Evolutionary conservation across 2,329 filamentous ascomycete species (phyloP).

Genomic region (Periconia digitata): DNA sequence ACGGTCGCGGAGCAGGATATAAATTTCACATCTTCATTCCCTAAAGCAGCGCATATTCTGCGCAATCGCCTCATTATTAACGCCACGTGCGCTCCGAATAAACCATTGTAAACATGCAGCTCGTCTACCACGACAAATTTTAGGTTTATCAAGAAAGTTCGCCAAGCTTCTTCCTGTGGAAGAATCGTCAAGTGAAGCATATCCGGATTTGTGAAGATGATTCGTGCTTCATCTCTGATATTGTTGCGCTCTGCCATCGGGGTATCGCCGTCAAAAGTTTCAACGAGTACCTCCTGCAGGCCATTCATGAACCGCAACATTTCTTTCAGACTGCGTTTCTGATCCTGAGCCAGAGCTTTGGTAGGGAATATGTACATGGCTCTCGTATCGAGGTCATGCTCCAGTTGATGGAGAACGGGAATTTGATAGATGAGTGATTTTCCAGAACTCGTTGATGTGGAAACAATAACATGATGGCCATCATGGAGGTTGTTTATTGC

Average conservation of each 20-base stretch:
- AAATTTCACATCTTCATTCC: conserved; percentile 83
- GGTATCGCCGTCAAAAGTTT: conserved; percentile 96
- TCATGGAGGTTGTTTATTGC: conserved; percentile 86
- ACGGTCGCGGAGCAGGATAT: conserved; percentile 97
- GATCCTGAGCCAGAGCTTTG: conserved; percentile 94
- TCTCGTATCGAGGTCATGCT: conserved; percentile 72
- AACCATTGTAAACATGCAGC: conserved; percentile 92
- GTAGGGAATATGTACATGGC: conserved; percentile 99
- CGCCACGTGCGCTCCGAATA: conserved; percentile 91
- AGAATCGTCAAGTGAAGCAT: conserved; percentile 96
- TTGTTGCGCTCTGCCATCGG: conserved; percentile 74
- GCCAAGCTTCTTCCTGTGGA: conserved; percentile 88
- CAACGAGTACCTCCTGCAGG: conserved; percentile 74
- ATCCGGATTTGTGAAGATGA: conserved; percentile 97
- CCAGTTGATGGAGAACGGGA: conserved; percentile 83
- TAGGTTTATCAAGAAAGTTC: conserved; percentile 82
- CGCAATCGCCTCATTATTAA: conserved; percentile 90
- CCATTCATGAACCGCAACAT: conserved; percentile 79
- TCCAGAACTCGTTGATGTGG: conserved; percentile 93
- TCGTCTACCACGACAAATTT: conserved; percentile 85
- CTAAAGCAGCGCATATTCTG: conserved; percentile 84
- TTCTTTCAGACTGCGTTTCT: conserved; percentile 83
- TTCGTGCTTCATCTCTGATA: conserved; percentile 84
- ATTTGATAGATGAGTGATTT: conserved; percentile 99
- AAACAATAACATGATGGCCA: conserved; percentile 85